Percentiles rank a stretch among this genome's conserved stretches.
Conservation (phyloP, 2,329 filamentous ascomycete genomes). For the Colletotrichum theobromicola region DNA sequence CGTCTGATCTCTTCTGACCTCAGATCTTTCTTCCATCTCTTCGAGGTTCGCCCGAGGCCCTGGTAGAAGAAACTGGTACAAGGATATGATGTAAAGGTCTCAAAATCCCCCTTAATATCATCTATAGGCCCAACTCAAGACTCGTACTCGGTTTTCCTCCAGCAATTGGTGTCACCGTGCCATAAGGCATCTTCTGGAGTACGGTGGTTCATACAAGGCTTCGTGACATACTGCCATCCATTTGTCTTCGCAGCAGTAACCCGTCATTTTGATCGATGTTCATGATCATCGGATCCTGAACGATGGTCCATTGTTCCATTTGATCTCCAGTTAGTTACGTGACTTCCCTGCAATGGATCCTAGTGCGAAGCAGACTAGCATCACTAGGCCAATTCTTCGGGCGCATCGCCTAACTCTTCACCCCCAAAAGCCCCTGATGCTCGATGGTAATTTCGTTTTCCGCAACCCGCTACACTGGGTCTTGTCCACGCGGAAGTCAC, state of each 20-base stretch:
- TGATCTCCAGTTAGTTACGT: neutral
- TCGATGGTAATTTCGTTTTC: neutral
- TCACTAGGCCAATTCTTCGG: neutral
- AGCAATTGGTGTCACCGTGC: neutral
- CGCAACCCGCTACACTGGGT: neutral
- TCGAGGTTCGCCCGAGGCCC: neutral
- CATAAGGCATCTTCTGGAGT: neutral
- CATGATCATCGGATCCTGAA: neutral
- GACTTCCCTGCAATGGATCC: neutral
- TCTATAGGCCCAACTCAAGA: neutral
- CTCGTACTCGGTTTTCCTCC: neutral
- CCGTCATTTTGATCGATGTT: neutral
- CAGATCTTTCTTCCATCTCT: neutral
- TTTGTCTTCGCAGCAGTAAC: neutral
- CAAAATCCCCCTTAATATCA: neutral
- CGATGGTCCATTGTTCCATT: rapidly evolving
- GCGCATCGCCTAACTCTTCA: neutral
- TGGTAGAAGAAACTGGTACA: neutral
- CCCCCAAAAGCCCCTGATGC: neutral
- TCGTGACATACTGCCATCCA: neutral
- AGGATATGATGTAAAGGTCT: rapidly evolving
- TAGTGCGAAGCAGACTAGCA: neutral
- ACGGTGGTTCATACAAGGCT: neutral
- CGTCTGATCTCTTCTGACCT: neutral
- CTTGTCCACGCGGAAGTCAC: rapidly evolving